These are phyloP conservation scores for Amylocarpus encephaloides DNA, from an alignment of 2,329 filamentous ascomycete genomes.

Conservation along the genomic window DNA sequence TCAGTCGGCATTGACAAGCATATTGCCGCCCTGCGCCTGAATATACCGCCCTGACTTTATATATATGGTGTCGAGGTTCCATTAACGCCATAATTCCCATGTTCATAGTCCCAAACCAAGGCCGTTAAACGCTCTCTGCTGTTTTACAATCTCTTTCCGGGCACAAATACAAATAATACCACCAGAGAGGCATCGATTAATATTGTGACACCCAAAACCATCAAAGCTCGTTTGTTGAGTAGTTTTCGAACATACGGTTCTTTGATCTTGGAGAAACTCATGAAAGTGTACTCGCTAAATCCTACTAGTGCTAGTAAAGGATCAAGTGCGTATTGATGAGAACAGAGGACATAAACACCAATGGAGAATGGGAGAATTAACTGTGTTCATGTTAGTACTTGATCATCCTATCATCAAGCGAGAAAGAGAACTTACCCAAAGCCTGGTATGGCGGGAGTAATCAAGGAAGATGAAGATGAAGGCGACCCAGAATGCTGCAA, in stretches of 20 bases:
- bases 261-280: conserved; percentile 80
- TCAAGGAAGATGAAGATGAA: conserved; percentile 92
- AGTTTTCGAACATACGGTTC: conserved; percentile 89
- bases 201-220: conserved; percentile 70
- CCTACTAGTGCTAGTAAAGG: conserved; percentile 84
- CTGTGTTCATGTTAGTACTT: conserved; percentile 38
- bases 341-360: conserved; percentile 80
- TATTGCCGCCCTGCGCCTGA: not conserved
- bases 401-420: not conserved
- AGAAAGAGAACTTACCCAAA: conserved; percentile 62
- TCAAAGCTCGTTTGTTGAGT: conserved; percentile 73
- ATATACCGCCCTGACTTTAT: not conserved
- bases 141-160: conserved; percentile 67
- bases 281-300: conserved; percentile 92
- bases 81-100: not conserved
- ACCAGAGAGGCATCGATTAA: conserved; percentile 76
- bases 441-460: conserved; percentile 64
- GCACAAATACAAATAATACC: conserved; percentile 89
- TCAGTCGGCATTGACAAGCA: not conserved
- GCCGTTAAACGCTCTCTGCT: conserved; percentile 3
- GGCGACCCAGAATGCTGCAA: conserved; percentile 87
- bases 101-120: not conserved
- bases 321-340: conserved; percentile 94
- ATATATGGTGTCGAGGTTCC: not conserved
- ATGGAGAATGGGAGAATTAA: conserved; percentile 86